Percentiles rank a stretch among this genome's conserved stretches.
phyloP scores from a whole-genome alignment of 345 rosid species.

The Bruguiera sexangula region DNA sequence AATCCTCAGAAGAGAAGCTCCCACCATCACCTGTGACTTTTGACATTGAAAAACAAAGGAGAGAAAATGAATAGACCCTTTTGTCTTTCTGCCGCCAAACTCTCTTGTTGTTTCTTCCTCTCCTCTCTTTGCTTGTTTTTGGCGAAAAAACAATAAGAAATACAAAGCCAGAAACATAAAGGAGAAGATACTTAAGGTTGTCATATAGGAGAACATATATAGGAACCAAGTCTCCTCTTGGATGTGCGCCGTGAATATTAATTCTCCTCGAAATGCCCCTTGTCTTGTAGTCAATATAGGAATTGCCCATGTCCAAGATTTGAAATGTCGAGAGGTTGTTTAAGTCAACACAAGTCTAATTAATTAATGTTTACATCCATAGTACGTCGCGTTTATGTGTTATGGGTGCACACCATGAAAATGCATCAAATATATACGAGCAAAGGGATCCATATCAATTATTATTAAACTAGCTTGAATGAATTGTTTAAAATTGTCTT shows the following conservation, averaged over 20 bases:
- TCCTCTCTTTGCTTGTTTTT: slow-evolving; percentile 3
- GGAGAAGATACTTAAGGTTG: slow-evolving; percentile 4
- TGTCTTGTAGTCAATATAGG: slow-evolving; percentile 3
- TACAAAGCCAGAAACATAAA: background rate
- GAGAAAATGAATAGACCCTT: background rate
- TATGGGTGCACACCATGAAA: no score
- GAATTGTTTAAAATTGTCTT: no score
- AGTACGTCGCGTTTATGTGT: no score
- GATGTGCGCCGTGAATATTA: slow-evolving; percentile 12
- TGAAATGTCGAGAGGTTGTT: slow-evolving; percentile 5
- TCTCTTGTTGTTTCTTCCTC: slow-evolving; percentile 16
- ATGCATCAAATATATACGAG: no score
- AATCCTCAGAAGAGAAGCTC: slow-evolving; percentile 35
- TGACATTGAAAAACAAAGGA: slow-evolving; percentile 34
- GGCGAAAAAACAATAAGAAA: background rate
- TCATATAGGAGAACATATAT: background rate
- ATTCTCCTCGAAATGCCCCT: slow-evolving; percentile 14
- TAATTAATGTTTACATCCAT: no score
- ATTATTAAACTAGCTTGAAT: no score
- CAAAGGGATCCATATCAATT: no score
- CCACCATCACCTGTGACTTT: slow-evolving; percentile 28
- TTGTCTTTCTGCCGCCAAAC: slow-evolving; percentile 27
- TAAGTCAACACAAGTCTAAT: no score
- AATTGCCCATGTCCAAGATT: slow-evolving; percentile 13
- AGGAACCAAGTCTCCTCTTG: slow-evolving; percentile 20